Percentiles rank a stretch among this genome's conserved stretches.
Conservation (phyloP, 805 yeast species). For the Alloascoidea africana region DNA sequence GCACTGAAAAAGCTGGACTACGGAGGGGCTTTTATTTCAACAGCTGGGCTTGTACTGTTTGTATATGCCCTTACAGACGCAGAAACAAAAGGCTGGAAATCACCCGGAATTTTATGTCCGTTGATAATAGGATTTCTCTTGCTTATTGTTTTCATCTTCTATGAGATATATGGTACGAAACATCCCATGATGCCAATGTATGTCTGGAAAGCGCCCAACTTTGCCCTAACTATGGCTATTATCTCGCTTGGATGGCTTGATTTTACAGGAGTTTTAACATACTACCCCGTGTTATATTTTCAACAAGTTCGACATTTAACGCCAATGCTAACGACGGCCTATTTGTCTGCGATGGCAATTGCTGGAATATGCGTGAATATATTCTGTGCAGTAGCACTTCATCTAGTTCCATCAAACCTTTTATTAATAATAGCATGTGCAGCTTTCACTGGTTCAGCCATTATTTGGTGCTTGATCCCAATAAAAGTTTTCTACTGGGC, state of each 20-base stretch:
- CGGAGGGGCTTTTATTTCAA: constrained; percentile 26
- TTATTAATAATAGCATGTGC: constrained; percentile 20
- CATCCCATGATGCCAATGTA: constrained; percentile 33
- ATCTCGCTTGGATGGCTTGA: constrained; percentile 25
- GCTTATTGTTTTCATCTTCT: constrained; percentile 19
- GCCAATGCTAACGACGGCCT: constrained; percentile 27
- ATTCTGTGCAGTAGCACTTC: constrained; percentile 31
- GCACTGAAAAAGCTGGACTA: constrained; percentile 21
- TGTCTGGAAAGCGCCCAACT: constrained; percentile 24
- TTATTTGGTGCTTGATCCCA: constrained; percentile 27
- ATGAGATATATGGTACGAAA: constrained; percentile 23
- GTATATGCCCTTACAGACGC: constrained; percentile 29
- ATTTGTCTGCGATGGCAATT: constrained; percentile 27
- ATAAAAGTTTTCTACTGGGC: constrained; percentile 23
- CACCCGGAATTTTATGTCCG: constrained; percentile 29
- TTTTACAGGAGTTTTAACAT: constrained; percentile 24
- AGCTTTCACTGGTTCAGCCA: constrained; percentile 18
- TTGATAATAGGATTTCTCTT: constrained; percentile 23
- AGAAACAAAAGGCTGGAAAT: constrained; percentile 26
- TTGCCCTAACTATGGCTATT: constrained; percentile 23
- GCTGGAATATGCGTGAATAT: constrained; percentile 26
- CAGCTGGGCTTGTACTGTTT: constrained; percentile 24
- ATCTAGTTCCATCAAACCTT: constrained; percentile 24
- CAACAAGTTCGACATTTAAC: constrained; percentile 23
- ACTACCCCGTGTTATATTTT: constrained; percentile 26